Evolutionary conservation across 1,284 basidiomycete genomes (phyloP).

Genomic region (Sanghuangporus weigelae): DNA sequence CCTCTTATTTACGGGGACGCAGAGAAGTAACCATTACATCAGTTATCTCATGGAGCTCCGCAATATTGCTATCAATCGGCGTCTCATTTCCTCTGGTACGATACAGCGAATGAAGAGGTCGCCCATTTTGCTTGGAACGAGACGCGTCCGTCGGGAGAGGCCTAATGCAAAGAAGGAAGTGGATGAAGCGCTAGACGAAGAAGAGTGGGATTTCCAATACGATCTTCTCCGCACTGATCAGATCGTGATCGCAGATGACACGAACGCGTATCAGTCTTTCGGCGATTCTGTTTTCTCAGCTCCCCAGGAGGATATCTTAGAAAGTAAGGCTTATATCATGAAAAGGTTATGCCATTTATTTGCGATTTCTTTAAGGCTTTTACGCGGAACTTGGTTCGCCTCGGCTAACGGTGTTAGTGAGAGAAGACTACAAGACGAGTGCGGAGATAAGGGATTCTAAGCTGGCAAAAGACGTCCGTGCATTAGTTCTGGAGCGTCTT

Average conservation of each 20-base stretch:
- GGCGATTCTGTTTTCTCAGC: slow-evolving; percentile 74
- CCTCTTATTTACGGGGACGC: slow-evolving; percentile 1
- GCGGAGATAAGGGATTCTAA: slow-evolving; percentile 47
- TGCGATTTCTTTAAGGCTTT: slow-evolving; percentile 41
- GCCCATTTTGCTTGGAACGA: slow-evolving; percentile 70
- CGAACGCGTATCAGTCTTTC: slow-evolving; percentile 71
- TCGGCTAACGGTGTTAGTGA: slow-evolving; percentile 65
- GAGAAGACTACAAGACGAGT: slow-evolving; percentile 67
- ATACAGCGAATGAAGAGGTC: slow-evolving; percentile 62
- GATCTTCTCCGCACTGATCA: slow-evolving; percentile 58
- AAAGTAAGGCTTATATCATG: slow-evolving; percentile 41
- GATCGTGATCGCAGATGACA: slow-evolving; percentile 79
- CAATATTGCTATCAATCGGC: slow-evolving; percentile 76
- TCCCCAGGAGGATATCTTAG: slow-evolving; percentile 86
- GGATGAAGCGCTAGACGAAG: slow-evolving; percentile 50
- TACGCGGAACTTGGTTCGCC: slow-evolving; percentile 65
- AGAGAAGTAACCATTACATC: neutral
- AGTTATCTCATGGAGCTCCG: slow-evolving; percentile 84
- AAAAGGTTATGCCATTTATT: neutral
- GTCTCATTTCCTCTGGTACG: slow-evolving; percentile 52
- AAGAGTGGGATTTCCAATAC: slow-evolving; percentile 62
- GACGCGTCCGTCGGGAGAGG: slow-evolving; percentile 42
- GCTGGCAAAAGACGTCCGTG: slow-evolving; percentile 45
- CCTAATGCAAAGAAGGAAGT: slow-evolving; percentile 25
- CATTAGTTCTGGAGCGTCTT: slow-evolving; percentile 79